These are phyloP conservation scores for Wickerhamomyces xylosicus DNA, from an alignment of 805 yeast genomes.

Conservation along the genomic window DNA sequence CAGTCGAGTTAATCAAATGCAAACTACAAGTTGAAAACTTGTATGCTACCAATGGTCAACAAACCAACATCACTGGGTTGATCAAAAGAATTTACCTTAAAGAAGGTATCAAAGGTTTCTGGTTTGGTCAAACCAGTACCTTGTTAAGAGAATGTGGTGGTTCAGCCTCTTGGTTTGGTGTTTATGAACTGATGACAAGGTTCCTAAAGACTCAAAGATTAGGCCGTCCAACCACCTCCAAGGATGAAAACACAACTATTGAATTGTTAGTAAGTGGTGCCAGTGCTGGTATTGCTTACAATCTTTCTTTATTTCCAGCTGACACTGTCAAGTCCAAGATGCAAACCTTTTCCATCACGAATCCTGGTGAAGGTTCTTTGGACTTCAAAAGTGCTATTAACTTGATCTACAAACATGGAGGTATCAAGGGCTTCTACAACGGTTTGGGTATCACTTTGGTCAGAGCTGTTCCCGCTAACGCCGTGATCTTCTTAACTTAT, in stretches of 20 bases:
- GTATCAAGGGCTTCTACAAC: constrained; percentile 64
- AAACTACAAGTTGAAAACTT: constrained; percentile 63
- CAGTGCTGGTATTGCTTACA: constrained; percentile 74
- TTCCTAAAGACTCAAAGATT: constrained; percentile 26
- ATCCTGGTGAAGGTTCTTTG: constrained; percentile 14
- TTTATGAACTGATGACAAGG: constrained; percentile 51
- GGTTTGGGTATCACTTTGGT: constrained; percentile 77
- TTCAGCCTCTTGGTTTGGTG: constrained; percentile 90
- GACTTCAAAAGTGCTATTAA: constrained; percentile 29
- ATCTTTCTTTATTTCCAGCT: constrained; percentile 74
- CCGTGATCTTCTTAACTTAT: constrained; percentile 72
- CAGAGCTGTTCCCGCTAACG: constrained; percentile 86
- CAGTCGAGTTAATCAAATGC: constrained; percentile 87
- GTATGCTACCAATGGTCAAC: constrained; percentile 17
- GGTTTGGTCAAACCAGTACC: constrained; percentile 85
- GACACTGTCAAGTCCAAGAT: constrained; percentile 84
- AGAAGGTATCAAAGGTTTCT: constrained; percentile 63
- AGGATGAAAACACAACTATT: constrained; percentile 26
- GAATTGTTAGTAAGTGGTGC: constrained; percentile 75
- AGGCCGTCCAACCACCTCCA: constrained; percentile 13
- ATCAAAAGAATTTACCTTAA: constrained; percentile 30
- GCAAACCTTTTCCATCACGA: constrained; percentile 46
- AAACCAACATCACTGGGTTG: constrained; percentile 26
- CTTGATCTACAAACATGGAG: constrained; percentile 38
- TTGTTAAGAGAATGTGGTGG: constrained; percentile 79